phyloP scores from a whole-genome alignment of 768 basidiomycete genomes.

The Podaxis carcinomalis region DNA sequence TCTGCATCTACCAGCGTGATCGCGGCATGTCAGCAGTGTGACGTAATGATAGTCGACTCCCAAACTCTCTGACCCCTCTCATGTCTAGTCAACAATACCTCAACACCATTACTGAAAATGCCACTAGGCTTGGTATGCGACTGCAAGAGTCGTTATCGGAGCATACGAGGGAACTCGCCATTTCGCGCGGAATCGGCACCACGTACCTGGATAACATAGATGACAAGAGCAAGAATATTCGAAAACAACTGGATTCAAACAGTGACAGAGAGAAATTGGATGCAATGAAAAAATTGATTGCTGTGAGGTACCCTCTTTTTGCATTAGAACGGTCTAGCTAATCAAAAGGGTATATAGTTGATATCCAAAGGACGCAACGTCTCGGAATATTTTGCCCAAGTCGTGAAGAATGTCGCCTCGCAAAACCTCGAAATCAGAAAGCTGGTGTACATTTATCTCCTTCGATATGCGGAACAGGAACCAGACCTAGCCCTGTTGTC shows the following conservation, averaged over 20 bases:
- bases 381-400: constrained; percentile 91
- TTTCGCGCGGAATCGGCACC: constrained; percentile 50
- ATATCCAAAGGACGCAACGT: constrained; percentile 92
- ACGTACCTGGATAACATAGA: constrained; percentile 66
- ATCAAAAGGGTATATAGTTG: constrained; percentile 44
- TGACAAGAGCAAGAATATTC: constrained; percentile 74
- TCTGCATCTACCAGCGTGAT: background rate
- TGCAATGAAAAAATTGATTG: constrained; percentile 92
- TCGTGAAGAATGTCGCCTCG: constrained; percentile 95
- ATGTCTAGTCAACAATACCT: constrained; percentile 45
- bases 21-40: background rate
- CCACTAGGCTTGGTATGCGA: constrained; percentile 75
- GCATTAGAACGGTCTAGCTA: background rate
- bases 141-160: constrained; percentile 82
- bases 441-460: constrained; percentile 95
- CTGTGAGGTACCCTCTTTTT: constrained; percentile 50
- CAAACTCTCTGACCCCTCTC: background rate
- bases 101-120: constrained; percentile 71
- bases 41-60: constrained; percentile 5
- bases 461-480: constrained; percentile 89
- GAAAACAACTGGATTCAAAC: constrained; percentile 81
- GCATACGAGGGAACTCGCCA: constrained; percentile 67
- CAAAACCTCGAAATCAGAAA: constrained; percentile 92
- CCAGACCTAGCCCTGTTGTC: constrained; percentile 94
- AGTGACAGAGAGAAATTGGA: constrained; percentile 90